These are phyloP conservation scores for Hymenoscyphus linearis DNA, from an alignment of 2,329 filamentous ascomycete species.

Conservation along the genomic window DNA sequence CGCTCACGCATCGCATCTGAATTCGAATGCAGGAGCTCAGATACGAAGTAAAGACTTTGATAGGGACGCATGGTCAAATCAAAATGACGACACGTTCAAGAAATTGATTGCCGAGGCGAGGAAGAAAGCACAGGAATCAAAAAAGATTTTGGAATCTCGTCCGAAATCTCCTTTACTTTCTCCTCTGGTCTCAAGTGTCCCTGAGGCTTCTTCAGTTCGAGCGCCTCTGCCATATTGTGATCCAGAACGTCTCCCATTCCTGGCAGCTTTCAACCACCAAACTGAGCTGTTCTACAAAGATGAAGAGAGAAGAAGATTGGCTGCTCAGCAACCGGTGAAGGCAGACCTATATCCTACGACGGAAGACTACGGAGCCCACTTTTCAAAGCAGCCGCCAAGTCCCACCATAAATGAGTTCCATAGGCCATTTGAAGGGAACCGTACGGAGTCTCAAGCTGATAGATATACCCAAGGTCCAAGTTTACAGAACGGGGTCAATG, in stretches of 20 bases:
- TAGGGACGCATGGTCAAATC: conserved; percentile 65
- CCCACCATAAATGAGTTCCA: background rate
- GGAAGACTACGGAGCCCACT: background rate
- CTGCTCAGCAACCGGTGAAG: background rate
- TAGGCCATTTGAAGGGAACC: background rate
- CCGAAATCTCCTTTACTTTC: conserved; percentile 3
- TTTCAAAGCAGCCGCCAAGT: background rate
- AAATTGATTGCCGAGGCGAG: conserved; percentile 73
- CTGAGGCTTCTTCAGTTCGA: background rate
- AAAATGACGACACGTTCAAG: conserved; percentile 70
- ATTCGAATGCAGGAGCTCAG: conserved; percentile 38
- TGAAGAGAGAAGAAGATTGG: background rate
- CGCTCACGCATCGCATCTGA: conserved; percentile 44
- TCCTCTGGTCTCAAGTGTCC: background rate
- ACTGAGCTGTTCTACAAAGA: background rate
- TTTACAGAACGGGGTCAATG: background rate
- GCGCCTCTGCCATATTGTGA: too few species aligned
- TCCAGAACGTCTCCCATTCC: background rate
- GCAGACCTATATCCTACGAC: background rate
- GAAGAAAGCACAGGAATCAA: conserved; percentile 34
- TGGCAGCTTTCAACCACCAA: background rate
- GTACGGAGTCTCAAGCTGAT: background rate
- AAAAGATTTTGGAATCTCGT: background rate
- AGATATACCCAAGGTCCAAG: too few species aligned
- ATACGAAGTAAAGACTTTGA: conserved; percentile 91